Evolutionary conservation across 2,329 filamentous ascomycete species (phyloP), one percentile per base, ranked within the genome.

Genomic region (Ophiostoma piceae): DNA sequence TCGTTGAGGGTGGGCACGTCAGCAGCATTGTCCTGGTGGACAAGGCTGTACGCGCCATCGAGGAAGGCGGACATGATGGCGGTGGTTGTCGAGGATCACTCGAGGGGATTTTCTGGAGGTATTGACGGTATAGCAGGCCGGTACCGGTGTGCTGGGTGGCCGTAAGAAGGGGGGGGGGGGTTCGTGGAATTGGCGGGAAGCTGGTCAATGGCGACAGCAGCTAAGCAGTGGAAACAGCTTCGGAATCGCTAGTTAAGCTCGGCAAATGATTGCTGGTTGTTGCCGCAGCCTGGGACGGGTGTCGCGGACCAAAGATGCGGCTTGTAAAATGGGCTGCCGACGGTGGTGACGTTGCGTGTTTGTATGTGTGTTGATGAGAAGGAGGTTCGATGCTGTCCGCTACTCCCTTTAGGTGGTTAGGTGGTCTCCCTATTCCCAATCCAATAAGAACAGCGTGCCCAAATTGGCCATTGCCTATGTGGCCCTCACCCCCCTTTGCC

Each of bases 11-110:
- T 88, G 71, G 95, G 94, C 77, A 96, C 90, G 80, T 98, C 95
- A 75, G 94, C 92, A 73, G 92, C 87, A 85, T 97, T 98, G 87
- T 99, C 95, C 87, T 95, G 89, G 81, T 97, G 94, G 82, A 99
- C 92, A 82, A 99, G 83, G 82, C 92, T 97, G 86, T 98, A 99
- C 74, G 95, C 87, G 80, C 92, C 91, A 79, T 99, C 95, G 73
- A 98, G 87, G 80, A 96, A 98, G 75, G 91, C 90, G 82, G 94
- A 90, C 94, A 98, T 99, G 81, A 75, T 90, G 85, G 78, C 71
- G 71, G 71, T 66, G 69, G 65, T 64, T n/a, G 68, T 35, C 32
- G 62, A 65, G 62, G 11, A 39, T 65, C 16, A 39, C 60, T 37
- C 60, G 19, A 39, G 29, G 4, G 22, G 60, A 39, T 7, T 57